Evolutionary conservation across 2,329 filamentous ascomycete species (phyloP), one percentile per base, ranked within the genome.

Genomic region (Myriosclerotinia curreyana): DNA sequence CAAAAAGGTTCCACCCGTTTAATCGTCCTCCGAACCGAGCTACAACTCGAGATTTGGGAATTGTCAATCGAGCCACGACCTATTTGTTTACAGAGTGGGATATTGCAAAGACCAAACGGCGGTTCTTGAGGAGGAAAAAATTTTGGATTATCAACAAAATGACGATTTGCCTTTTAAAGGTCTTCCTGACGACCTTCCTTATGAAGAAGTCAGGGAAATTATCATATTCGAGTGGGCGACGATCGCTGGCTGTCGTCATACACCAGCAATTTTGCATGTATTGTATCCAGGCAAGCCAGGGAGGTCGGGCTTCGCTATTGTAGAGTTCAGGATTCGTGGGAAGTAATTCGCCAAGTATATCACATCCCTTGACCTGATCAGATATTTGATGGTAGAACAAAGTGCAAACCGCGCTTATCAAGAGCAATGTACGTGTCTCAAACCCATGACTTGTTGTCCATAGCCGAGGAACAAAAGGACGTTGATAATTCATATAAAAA

Each of bases 211-310:
- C 14, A 50, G 48, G 9, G 12, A 28, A 5, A 5, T 4, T 7
- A 3, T 20, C 28, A 28, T 31, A 25, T 4, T 17, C 25, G 48
- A 50, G 3, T 50, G 48, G 48, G 15, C 28, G 14, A 31, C 48
- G 14, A 17, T 31, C 31, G 25, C 48, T 50, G 25, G 22, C 12
- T 50, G 25, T 17, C 22, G 25, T 25, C 17, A 50, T 50, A 50
- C 48, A 28, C 48, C 48, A 9, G 48, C 48, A 50, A 50, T 50
- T 31, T 50, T 50, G 48, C 48, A 50, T 31, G 48, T 50, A 9
- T 50, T 31, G 48, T 50, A 9, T 50, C 48, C 15, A 31, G 28
- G 48, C 7, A 17, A 9, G 48, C 12, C 5, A 50, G 48, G 7
- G 25, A 50, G 12, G 11, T 50, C 15, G 48, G 48, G 7, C 48